These are phyloP conservation scores for Neonectria faginata DNA, from an alignment of 2,329 filamentous ascomycete species.

Conservation along the genomic window DNA sequence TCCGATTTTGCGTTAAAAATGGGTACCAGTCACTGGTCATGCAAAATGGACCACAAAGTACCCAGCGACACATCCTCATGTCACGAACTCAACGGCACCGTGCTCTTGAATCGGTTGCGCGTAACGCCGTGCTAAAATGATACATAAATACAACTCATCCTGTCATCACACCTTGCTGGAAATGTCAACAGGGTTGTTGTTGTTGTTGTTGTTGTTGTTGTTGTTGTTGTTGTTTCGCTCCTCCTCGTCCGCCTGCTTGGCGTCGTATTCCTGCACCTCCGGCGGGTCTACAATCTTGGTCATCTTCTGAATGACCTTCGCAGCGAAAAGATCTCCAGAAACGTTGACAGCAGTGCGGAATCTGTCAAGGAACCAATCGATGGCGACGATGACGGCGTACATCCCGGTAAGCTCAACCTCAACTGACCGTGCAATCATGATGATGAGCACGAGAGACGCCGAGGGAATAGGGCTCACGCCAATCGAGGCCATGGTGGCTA, in stretches of 20 bases:
- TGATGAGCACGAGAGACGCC: conserved; percentile 62
- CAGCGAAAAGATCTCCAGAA: conserved; percentile 59
- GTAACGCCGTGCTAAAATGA: conserved; percentile 25
- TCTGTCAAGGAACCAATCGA: conserved; percentile 68
- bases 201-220: conserved; percentile 14
- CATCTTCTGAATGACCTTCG: conserved; percentile 42
- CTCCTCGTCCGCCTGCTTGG: conserved; percentile 25
- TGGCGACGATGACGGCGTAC: conserved; percentile 65
- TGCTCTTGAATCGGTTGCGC: conserved; percentile 14
- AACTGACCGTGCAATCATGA: conserved; percentile 63
- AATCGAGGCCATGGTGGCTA: conserved; percentile 64
- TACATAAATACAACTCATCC: neutral
- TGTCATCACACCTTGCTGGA: conserved; percentile 38
- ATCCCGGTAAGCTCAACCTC: conserved; percentile 60
- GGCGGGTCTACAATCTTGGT: conserved; percentile 41
- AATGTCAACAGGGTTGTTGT: conserved; percentile 15
- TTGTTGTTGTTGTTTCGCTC: conserved; percentile 24
- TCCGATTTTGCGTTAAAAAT: neutral
- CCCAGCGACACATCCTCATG: too few species aligned
- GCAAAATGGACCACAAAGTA: too few species aligned
- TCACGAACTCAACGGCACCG: neutral
- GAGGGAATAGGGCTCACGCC: conserved; percentile 66
- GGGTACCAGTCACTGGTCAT: too few species aligned
- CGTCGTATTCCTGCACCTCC: conserved; percentile 35
- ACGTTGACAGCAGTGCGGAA: conserved; percentile 66